Percentiles rank a stretch among this genome's conserved stretches.
These are phyloP conservation scores for Paraphoma sp. DNA, from an alignment of 2,329 filamentous ascomycete species.

Conservation along the genomic window DNA sequence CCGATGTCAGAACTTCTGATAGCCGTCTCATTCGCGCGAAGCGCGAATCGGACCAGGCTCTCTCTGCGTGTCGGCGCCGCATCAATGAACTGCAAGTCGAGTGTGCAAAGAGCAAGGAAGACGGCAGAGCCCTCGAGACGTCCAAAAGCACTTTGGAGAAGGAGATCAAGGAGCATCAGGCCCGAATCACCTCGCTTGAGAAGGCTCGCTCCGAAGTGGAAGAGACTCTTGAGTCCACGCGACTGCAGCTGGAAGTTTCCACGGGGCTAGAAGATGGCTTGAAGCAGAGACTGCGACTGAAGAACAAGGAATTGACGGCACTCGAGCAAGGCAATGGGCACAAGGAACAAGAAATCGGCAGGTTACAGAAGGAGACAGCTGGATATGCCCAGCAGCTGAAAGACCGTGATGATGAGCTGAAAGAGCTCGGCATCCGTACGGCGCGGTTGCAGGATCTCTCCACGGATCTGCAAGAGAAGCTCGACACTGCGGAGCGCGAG, in stretches of 20 bases:
- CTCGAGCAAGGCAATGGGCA: slow-evolving; percentile 25
- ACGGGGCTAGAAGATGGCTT: slow-evolving; percentile 26
- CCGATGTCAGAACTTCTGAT: slow-evolving; percentile 40
- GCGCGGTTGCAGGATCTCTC: slow-evolving; percentile 26
- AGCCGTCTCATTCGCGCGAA: slow-evolving; percentile 46
- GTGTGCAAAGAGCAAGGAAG: slow-evolving; percentile 35
- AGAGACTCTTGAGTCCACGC: slow-evolving; percentile 27
- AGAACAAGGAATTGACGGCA: slow-evolving; percentile 33
- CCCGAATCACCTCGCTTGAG: slow-evolving; percentile 37
- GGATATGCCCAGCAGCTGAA: slow-evolving; percentile 27
- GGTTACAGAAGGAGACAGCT: slow-evolving; percentile 31
- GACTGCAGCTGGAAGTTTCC: slow-evolving; percentile 27
- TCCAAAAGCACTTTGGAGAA: slow-evolving; percentile 29
- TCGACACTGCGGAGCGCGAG: slow-evolving; percentile 27
- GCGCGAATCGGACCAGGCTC: slow-evolving; percentile 45
- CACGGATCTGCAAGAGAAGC: slow-evolving; percentile 22
- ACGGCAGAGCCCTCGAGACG: slow-evolving; percentile 21
- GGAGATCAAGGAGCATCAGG: slow-evolving; percentile 37
- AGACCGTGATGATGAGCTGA: slow-evolving; percentile 18
- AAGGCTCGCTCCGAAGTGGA: slow-evolving; percentile 31
- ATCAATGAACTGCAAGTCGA: slow-evolving; percentile 43
- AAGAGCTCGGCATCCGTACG: slow-evolving; percentile 30
- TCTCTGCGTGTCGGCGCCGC: slow-evolving; percentile 42
- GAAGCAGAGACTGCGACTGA: slow-evolving; percentile 29
- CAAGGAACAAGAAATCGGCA: slow-evolving; percentile 26